These are phyloP conservation scores for Cutaneotrichosporon spelunceum DNA, from an alignment of 1,284 basidiomycete species.

Conservation along the genomic window DNA sequence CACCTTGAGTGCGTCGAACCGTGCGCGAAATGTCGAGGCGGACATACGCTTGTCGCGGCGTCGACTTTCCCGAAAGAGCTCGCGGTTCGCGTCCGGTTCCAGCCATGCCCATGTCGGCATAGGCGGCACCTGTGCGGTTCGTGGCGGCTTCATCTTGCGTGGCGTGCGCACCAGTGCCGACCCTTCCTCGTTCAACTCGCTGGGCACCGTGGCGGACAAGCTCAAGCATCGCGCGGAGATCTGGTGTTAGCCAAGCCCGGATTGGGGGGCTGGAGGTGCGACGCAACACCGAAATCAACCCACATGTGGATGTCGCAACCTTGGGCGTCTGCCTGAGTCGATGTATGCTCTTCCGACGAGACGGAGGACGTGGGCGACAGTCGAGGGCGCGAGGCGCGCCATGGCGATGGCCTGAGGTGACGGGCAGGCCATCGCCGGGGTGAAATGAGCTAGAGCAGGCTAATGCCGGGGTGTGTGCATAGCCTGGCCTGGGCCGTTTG, in stretches of 20 bases:
- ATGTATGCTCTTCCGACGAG: constrained; percentile 24
- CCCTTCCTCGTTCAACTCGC: background rate
- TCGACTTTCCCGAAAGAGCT: constrained; percentile 1
- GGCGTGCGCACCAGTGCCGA: constrained; percentile 11
- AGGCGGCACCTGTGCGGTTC: background rate
- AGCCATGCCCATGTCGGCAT: constrained; percentile 11
- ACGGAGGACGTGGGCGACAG: constrained; percentile 20
- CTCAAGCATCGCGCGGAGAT: constrained; percentile 14
- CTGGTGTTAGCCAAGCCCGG: constrained; percentile 1
- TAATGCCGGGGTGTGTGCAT: constrained; percentile 2
- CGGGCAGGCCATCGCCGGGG: constrained; percentile 25
- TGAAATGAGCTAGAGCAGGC: constrained; percentile 1
- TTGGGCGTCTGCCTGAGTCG: constrained; percentile 3
- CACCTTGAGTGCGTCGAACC: background rate
- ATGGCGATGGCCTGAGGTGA: constrained; percentile 24
- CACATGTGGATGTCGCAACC: constrained; percentile 1
- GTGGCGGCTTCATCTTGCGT: background rate
- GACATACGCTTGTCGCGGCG: background rate
- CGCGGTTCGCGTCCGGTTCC: background rate
- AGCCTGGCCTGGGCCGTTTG: background rate
- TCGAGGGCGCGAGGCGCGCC: constrained; percentile 19
- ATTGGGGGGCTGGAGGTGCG: no score
- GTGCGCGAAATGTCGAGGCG: background rate
- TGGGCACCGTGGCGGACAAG: constrained; percentile 13
- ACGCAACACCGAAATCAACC: no score